Evolutionary conservation across 2,329 filamentous ascomycete species (phyloP), one percentile per base, ranked within the genome.

Genomic region (Colletotrichum lupini): DNA sequence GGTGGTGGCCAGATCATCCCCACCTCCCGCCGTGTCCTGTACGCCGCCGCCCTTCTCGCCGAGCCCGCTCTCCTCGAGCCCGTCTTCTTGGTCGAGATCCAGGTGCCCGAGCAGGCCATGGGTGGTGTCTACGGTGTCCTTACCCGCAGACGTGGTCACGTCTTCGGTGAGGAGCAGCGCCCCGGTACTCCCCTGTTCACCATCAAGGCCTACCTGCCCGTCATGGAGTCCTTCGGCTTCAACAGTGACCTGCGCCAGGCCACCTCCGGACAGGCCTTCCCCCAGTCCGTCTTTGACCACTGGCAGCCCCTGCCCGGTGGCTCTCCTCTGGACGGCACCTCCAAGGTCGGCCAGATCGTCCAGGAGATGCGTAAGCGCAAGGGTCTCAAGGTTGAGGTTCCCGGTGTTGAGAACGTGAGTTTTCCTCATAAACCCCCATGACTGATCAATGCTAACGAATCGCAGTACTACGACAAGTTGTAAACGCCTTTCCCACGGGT

Each of bases 101-200:
- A 98, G 90, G 97, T 99, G 76, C 96, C 96, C 82, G 97, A 99
- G 91, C 89, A 92, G 83, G 96, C 97, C 85, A 98, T 99, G 97
- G 97, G 97, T 91, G 97, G 97, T 92, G 97, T 99, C 87, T 99
- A 99, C 89, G 94, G 95, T 93, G 95, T 98, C 84, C 94, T 99
- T 81, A 98, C 95, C 87, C 94, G 95, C 83, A 91, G 95, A 87
- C 93, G 97, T 94, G 97, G 97, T 91, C 96, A 98, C 92, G 97
- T 99, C 88, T 98, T 98, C 92, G 90, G 90, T 85, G 97, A 99
- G 90, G 94, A 97, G 90, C 97, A 99, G 91, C 95, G 97, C 83
- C 94, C 96, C 76, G 97, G 97, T 88, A 99, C 97, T 85, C 97
- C 97, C 87, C 94, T 99, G 76, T 99, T 98, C 94, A 98, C 94